A percentile compares a stretch with the other conserved stretches of the same genome.
phyloP scores from a whole-genome alignment of 805 yeast species.

The Lachancea fermentati region DNA sequence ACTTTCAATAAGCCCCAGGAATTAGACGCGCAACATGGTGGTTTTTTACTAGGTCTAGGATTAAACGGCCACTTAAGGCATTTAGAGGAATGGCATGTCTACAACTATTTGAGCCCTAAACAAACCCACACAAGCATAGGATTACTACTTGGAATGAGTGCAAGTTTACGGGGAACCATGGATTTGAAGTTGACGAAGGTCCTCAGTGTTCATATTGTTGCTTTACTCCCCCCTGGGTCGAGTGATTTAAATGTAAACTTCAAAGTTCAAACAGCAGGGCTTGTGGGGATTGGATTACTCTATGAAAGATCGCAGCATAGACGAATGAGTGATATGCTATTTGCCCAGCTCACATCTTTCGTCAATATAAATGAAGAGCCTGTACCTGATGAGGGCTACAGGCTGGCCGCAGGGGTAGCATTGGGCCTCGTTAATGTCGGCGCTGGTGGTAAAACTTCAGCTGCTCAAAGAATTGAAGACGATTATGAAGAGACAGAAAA shows the following conservation, averaged over 20 bases:
- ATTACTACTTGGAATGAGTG: conserved; percentile 84
- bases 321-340: conserved; percentile 74
- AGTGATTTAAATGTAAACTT: conserved; percentile 79
- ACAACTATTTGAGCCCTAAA: conserved; percentile 87
- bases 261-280: conserved; percentile 85
- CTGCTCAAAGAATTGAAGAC: conserved; percentile 2
- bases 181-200: conserved; percentile 85
- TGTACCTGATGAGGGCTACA: conserved; percentile 68
- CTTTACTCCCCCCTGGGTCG: conserved; percentile 85
- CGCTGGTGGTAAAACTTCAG: conserved; percentile 42
- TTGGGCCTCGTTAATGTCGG: conserved; percentile 82
- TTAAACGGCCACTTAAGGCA: conserved; percentile 78
- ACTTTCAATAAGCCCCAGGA: conserved; percentile 73
- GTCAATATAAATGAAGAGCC: conserved; percentile 51
- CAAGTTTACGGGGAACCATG: conserved; percentile 77
- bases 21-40: conserved; percentile 82
- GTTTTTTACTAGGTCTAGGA: conserved; percentile 88
- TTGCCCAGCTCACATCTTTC: conserved; percentile 53
- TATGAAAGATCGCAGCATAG: conserved; percentile 75
- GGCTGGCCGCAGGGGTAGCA: conserved; percentile 83
- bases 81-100: conserved; percentile 94
- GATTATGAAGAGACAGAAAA: conserved; percentile 55
- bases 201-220: conserved; percentile 86
- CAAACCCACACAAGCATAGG: conserved; percentile 83
- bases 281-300: conserved; percentile 83